phyloP scores from a whole-genome alignment of 306 rosid genomes.

The Arachis stenosperma region DNA sequence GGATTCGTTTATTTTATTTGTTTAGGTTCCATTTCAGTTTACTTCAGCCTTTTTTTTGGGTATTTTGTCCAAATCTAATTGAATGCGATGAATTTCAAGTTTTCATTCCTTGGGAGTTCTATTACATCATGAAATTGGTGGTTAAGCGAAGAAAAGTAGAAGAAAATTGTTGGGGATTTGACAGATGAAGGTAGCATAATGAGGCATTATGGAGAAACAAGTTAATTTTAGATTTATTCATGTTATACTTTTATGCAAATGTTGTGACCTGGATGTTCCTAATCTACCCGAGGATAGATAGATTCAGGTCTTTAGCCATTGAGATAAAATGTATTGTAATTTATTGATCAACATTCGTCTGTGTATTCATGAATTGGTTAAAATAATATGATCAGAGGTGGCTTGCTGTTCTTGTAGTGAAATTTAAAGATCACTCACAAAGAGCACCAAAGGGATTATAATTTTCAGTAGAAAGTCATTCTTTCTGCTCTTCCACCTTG shows the following conservation, averaged over 20 bases:
- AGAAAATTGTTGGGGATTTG: constrained; percentile 8
- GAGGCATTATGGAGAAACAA: not conserved
- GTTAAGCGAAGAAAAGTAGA: not conserved
- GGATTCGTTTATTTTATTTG: constrained; percentile 12
- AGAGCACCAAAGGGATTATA: constrained; percentile 5
- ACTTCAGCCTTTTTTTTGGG: not conserved
- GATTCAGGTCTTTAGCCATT: not conserved
- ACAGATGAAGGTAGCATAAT: not conserved
- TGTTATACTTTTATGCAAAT: not conserved
- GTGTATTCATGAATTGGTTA: not conserved
- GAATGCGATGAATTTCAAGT: not conserved
- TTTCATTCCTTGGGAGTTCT: not conserved
- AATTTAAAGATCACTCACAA: not conserved
- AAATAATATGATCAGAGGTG: not conserved
- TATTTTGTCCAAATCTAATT: constrained; percentile 12
- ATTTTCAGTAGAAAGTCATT: constrained; percentile 3
- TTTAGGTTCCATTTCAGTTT: not conserved
- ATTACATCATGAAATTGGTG: not conserved
- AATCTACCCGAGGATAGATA: constrained; percentile 1
- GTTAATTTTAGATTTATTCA: constrained; percentile 6
- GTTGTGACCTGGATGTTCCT: not conserved
- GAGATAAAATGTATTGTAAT: not conserved
- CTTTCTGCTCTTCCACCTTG: constrained; percentile 1
- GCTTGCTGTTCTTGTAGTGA: constrained; percentile 1
- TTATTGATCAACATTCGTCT: not conserved